Evolutionary conservation across 2,329 filamentous ascomycete species (phyloP), one percentile per base, ranked within the genome.

Genomic region (Cytospora chrysosperma): DNA sequence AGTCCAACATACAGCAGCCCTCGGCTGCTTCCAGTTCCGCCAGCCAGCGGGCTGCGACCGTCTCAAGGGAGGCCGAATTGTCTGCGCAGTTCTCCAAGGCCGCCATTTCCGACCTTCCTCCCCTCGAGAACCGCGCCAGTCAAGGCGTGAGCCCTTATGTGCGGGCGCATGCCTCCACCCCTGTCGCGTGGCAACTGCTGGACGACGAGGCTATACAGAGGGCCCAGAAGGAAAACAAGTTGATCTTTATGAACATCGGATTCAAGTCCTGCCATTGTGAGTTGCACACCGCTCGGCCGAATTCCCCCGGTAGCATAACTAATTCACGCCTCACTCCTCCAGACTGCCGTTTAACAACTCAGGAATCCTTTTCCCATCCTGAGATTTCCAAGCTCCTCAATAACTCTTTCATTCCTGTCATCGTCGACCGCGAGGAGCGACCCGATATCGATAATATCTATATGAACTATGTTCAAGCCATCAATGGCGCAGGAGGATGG

Each of bases 391-490:
- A 85, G 27, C 82, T 97, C 63, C 82, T 99, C 40, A 99, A 98
- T 78, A 82, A 88, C 65, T 85, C 87, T 63, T 99, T 98, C 75
- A 87, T 99, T 52, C 94, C 95, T 4, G 88, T 98, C 74, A 90
- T 97, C 70, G 86, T 98, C 71, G 95, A 99, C 76, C 87, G 93
- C 65, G 95, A 99, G 76, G 92, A 97, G 76, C 88, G 94, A 28
- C 94, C 94, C 10, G 93, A 98, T 73, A 87, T 98, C 68, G 95
- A 99, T 73, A 88, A 91, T 66, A 93, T 98, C 68, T 98, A 98
- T 75, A 97, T 97, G 92, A 97, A 97, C 78, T 99, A 97, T 75
- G 89, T 97, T 49, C 93, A 97, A 74, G 94, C 94, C 1, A 94
- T 95, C 13, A 96, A 90, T 64, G 93, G 91, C 24, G 89, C 86